Evolutionary conservation across 2,329 filamentous ascomycete species (phyloP).

Genomic region (Monosporascus cannonballus): DNA sequence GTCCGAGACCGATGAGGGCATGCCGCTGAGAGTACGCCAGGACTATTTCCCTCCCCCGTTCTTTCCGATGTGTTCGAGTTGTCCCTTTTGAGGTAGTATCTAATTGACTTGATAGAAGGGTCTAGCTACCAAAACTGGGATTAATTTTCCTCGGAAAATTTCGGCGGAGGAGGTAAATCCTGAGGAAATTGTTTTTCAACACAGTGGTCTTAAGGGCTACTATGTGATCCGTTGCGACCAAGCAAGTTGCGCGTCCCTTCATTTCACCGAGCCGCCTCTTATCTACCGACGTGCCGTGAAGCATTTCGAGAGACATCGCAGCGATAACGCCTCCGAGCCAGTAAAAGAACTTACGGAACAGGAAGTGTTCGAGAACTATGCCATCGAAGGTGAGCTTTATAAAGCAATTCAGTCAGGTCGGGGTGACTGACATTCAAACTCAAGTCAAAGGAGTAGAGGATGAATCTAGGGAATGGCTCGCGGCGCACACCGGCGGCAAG

Average conservation of each 20-base stretch:
- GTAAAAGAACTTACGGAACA: constrained; percentile 20
- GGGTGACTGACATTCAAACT: constrained; percentile 1
- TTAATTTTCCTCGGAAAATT: constrained; percentile 16
- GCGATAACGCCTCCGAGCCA: constrained; percentile 3
- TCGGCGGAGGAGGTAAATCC: constrained; percentile 21
- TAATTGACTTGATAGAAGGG: background rate
- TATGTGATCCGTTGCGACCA: constrained; percentile 23
- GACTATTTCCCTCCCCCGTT: background rate
- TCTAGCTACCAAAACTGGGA: background rate
- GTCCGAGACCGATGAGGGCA: background rate
- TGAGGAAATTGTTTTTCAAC: constrained; percentile 23
- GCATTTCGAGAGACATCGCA: constrained; percentile 21
- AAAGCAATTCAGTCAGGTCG: background rate
- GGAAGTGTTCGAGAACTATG: constrained; percentile 24
- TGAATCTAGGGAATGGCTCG: constrained; percentile 23
- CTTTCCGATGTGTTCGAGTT: no score
- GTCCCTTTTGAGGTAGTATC: background rate
- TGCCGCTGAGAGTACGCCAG: background rate
- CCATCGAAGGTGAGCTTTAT: constrained; percentile 17
- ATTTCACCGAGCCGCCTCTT: constrained; percentile 22
- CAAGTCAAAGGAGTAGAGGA: constrained; percentile 21
- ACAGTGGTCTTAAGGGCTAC: constrained; percentile 15
- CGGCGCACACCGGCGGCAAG: constrained; percentile 18
- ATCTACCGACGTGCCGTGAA: constrained; percentile 22
- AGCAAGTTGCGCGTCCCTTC: constrained; percentile 12